phyloP scores from a whole-genome alignment of 2,329 filamentous ascomycete genomes.

The Magnaporthiopsis poae region DNA sequence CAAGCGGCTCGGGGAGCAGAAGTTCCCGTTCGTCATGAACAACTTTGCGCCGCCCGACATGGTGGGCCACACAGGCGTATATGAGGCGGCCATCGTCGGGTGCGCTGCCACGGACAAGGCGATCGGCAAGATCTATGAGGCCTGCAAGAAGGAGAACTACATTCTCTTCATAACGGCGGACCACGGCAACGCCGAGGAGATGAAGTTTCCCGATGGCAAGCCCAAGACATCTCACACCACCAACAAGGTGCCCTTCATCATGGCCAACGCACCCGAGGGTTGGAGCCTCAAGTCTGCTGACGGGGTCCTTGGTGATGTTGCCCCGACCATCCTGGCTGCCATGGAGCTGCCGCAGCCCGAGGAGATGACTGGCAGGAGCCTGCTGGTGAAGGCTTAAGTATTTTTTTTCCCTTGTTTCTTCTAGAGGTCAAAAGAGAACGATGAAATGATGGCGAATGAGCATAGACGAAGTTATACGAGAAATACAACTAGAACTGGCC shows the following conservation, averaged over 20 bases:
- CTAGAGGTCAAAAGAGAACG: background rate
- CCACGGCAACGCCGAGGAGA: slow-evolving; percentile 97
- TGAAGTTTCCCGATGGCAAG: slow-evolving; percentile 90
- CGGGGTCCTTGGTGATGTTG: slow-evolving; percentile 92
- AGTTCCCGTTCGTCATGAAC: slow-evolving; percentile 98
- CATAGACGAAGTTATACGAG: background rate
- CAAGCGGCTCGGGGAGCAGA: slow-evolving; percentile 74
- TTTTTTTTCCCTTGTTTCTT: background rate
- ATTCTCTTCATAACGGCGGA: slow-evolving; percentile 91
- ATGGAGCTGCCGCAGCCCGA: slow-evolving; percentile 87
- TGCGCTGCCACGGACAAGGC: slow-evolving; percentile 82
- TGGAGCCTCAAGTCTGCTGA: slow-evolving; percentile 76
- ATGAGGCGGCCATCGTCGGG: slow-evolving; percentile 82
- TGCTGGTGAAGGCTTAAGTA: slow-evolving; percentile 66
- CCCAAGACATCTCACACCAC: slow-evolving; percentile 97
- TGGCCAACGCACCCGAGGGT: slow-evolving; percentile 88
- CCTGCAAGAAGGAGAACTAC: slow-evolving; percentile 87
- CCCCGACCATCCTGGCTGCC: slow-evolving; percentile 78
- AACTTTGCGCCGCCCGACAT: slow-evolving; percentile 99
- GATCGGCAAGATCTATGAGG: slow-evolving; percentile 84
- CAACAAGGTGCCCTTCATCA: slow-evolving; percentile 95
- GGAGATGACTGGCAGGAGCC: slow-evolving; percentile 81
- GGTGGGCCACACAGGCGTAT: slow-evolving; percentile 97
- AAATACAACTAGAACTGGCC: background rate
- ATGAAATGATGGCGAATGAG: background rate